A percentile compares a stretch with the other conserved stretches of the same genome.
Evolutionary conservation across 768 basidiomycete species (phyloP).

Genomic region (Kwoniella mangroviensis): DNA sequence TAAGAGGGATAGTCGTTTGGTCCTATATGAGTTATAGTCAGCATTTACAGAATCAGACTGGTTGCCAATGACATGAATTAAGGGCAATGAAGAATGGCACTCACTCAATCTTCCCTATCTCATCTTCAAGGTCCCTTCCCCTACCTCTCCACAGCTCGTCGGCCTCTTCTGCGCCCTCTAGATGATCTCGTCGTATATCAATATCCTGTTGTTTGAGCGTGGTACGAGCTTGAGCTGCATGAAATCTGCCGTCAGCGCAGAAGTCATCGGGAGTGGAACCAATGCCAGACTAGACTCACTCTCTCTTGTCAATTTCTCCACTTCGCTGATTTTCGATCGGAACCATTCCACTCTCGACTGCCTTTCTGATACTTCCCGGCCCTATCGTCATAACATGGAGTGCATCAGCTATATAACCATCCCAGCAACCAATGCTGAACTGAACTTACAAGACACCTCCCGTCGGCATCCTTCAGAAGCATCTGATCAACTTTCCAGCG

Average conservation of each 20-base stretch:
- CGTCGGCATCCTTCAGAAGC: constrained; percentile 59
- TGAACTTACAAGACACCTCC: constrained; percentile 56
- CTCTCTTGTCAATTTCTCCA: constrained; percentile 61
- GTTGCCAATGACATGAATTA: constrained; percentile 19
- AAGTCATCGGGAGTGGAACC: no score
- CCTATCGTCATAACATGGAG: constrained; percentile 58
- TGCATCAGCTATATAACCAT: background rate
- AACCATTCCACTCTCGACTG: constrained; percentile 65
- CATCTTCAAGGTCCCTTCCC: constrained; percentile 25
- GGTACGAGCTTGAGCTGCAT: constrained; percentile 28
- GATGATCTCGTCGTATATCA: constrained; percentile 60
- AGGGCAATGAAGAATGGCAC: constrained; percentile 20
- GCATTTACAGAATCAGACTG: constrained; percentile 22
- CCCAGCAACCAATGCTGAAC: background rate
- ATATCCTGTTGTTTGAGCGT: constrained; percentile 61
- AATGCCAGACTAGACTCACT: constrained; percentile 58
- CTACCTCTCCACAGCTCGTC: constrained; percentile 26
- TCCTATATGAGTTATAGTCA: constrained; percentile 58
- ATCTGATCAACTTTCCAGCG: constrained; percentile 56
- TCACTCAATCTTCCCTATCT: constrained; percentile 37
- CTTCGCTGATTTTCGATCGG: constrained; percentile 60
- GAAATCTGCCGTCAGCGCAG: constrained; percentile 1
- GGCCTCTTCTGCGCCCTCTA: constrained; percentile 54
- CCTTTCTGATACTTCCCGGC: constrained; percentile 71
- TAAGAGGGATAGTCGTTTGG: constrained; percentile 62